Base-by-base conservation (phyloP, 495 filamentous ascomycete genomes). In the Xylaria scruposa region DNA sequence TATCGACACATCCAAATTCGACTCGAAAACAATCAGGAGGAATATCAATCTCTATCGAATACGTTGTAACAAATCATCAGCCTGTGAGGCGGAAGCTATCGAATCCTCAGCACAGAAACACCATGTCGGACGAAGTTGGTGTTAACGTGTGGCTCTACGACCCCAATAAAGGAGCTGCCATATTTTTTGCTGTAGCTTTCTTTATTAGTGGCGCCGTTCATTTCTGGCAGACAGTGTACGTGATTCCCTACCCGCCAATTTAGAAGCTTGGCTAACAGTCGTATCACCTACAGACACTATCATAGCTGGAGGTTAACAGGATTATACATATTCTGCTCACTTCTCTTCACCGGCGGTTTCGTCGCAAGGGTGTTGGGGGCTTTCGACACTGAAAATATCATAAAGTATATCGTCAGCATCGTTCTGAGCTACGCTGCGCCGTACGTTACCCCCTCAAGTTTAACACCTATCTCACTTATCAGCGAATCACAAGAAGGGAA, bases 61-160 rank as follows among this genome's bases (percentile, higher is more conserved):
- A 44, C 40, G 5, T 31, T 7, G 31, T 9, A 47, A 56, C 17
- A 26, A 49, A 26, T 15, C 17, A 42, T 26, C 33, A 36, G 36
- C 51, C 17, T 44, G 15, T 21, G 17, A 2, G 17, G 7, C 15
- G 10, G 17, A 42, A 33, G 13, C 0, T 24, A 7, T n/a, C 44
- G n/a, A 42, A 56, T 12, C 4, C 44, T 56, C 49, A 12, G 61
- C 62, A 12, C 15, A 40, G n/a, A 13, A 44, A 7, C 68, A 63
- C 19, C 10, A 84, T 83, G 81, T 79, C 81, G 59, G 71, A 78
- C 60, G 83, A 83, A 31, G 85, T 86, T 54, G 70, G 79, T 12
- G 83, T 81, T 21, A 92, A 89, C 74, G 76, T 89, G 51, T 94
- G 88, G 86, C 90, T 88, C 78, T 94, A 93, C 81, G 91, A 90